phyloP scores from a whole-genome alignment of 2,329 filamentous ascomycete species.

The Sclerotinia borealis region DNA sequence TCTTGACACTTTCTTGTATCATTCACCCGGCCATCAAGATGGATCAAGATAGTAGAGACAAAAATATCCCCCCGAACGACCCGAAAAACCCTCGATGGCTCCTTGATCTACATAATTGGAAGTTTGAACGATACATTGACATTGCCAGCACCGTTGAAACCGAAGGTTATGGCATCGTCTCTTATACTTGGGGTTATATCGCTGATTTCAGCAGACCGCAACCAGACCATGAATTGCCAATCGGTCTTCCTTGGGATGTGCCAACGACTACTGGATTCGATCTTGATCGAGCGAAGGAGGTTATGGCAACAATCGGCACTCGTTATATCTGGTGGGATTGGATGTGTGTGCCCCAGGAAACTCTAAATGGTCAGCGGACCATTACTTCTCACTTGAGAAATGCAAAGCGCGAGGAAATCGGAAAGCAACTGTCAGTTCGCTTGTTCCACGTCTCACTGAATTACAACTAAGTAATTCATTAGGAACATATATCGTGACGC shows the following conservation, averaged over 20 bases:
- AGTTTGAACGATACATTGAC: not conserved
- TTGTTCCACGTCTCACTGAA: too few relatives aligned
- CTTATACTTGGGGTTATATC: slow-evolving; percentile 1
- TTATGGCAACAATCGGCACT: not conserved
- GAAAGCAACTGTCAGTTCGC: not conserved
- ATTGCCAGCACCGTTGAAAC: not conserved
- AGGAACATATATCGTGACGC: not conserved
- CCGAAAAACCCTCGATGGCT: not conserved
- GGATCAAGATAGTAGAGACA: not conserved
- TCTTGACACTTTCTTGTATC: not conserved
- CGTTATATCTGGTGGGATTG: not conserved
- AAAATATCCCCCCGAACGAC: not conserved
- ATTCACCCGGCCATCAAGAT: not conserved
- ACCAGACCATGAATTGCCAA: not conserved
- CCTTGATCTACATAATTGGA: not conserved
- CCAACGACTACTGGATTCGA: not conserved
- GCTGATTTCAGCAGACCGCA: not conserved
- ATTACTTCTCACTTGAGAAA: not conserved
- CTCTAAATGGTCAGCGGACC: too few relatives aligned
- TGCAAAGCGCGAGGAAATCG: not conserved
- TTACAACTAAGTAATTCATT: not conserved
- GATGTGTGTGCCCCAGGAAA: not conserved
- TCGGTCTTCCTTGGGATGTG: not conserved
- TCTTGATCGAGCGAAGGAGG: not conserved
- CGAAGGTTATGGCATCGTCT: not conserved